phyloP scores from a whole-genome alignment of 768 basidiomycete species.

The Boletus bicolor region DNA sequence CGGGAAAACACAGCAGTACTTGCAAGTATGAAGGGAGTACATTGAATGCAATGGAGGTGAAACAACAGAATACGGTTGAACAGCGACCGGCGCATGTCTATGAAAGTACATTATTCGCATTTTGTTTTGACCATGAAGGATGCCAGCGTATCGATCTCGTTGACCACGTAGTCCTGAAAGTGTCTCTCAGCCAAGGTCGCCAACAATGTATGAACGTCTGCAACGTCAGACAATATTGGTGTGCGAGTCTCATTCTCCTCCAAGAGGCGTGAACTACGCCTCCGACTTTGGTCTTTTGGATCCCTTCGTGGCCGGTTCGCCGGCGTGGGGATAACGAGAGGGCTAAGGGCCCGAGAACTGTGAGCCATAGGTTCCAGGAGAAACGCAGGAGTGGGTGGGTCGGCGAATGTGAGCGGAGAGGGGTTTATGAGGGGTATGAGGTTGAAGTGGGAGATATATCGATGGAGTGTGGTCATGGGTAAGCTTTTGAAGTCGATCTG shows the following conservation, averaged over 20 bases:
- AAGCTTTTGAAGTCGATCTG: slow-evolving; percentile 78
- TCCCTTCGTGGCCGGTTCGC: slow-evolving; percentile 75
- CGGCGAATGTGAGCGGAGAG: slow-evolving; percentile 59
- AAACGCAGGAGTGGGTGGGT: slow-evolving; percentile 66
- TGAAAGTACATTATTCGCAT: slow-evolving; percentile 36
- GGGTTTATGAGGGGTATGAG: slow-evolving; percentile 69
- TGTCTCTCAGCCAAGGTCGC: slow-evolving; percentile 72
- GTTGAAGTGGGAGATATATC: slow-evolving; percentile 72
- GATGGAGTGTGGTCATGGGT: slow-evolving; percentile 60
- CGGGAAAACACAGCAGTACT: background rate
- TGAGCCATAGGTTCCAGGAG: slow-evolving; percentile 51
- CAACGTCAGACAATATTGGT: slow-evolving; percentile 67
- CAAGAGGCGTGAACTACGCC: slow-evolving; percentile 68
- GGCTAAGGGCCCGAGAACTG: slow-evolving; percentile 49
- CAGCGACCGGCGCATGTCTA: slow-evolving; percentile 20
- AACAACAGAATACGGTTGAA: slow-evolving; percentile 8
- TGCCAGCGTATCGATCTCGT: slow-evolving; percentile 80
- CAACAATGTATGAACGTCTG: slow-evolving; percentile 62
- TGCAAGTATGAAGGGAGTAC: slow-evolving; percentile 12
- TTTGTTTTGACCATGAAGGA: slow-evolving; percentile 76
- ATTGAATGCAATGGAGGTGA: slow-evolving; percentile 8
- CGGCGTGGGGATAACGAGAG: slow-evolving; percentile 45
- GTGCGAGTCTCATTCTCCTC: slow-evolving; percentile 60
- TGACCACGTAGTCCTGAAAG: slow-evolving; percentile 57
- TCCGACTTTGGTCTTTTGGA: slow-evolving; percentile 52